Evolutionary conservation across 768 basidiomycete species (phyloP).

Genomic region (Lactarius pseudohatsudake): DNA sequence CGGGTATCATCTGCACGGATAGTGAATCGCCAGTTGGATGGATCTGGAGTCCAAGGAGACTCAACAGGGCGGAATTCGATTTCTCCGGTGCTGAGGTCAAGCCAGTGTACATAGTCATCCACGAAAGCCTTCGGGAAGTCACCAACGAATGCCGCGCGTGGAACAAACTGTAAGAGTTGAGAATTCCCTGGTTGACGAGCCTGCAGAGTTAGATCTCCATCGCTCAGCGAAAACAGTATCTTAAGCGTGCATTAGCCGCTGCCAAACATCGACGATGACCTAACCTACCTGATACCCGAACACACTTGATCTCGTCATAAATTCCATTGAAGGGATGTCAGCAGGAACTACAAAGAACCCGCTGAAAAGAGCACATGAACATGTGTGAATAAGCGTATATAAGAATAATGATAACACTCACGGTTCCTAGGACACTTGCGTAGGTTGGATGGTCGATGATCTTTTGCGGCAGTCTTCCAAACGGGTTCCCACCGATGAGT

Average conservation of each 20-base stretch:
- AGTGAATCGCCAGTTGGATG: conserved; percentile 36
- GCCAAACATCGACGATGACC: not conserved
- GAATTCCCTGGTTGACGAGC: not conserved
- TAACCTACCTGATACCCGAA: conserved; percentile 4
- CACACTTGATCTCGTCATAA: not conserved
- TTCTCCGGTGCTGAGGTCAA: conserved; percentile 30
- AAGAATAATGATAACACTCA: not conserved
- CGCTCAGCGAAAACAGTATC: not conserved
- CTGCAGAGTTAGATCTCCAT: conserved; percentile 3
- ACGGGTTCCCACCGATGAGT: not conserved
- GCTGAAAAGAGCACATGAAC: not conserved
- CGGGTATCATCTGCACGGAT: not conserved
- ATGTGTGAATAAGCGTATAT: no score
- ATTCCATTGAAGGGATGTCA: conserved; percentile 9
- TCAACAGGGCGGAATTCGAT: conserved; percentile 39
- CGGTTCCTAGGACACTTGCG: conserved; percentile 4
- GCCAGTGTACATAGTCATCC: conserved; percentile 39
- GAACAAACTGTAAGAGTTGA: conserved; percentile 36
- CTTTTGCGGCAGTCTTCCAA: conserved; percentile 10
- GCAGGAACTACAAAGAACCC: conserved; percentile 5
- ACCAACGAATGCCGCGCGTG: conserved; percentile 31
- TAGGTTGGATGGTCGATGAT: conserved; percentile 3
- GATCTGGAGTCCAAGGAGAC: conserved; percentile 34
- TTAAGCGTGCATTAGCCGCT: not conserved
- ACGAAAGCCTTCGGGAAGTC: conserved; percentile 38